A percentile compares a stretch with the other conserved stretches of the same genome.
phyloP scores from a whole-genome alignment of 164 flowering plant species.

The Sextonia rubra region DNA sequence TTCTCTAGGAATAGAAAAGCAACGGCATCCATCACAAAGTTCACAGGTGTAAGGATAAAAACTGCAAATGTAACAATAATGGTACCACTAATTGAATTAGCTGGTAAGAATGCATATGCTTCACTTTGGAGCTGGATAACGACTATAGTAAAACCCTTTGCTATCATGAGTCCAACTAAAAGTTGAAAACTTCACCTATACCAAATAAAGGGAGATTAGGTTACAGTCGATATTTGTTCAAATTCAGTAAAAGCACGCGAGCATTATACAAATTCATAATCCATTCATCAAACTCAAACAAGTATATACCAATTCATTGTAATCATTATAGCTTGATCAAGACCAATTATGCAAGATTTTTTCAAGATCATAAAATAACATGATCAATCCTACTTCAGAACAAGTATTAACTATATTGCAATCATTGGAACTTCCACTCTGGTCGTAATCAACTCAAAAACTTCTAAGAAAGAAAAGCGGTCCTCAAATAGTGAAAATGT shows the following conservation, averaged over 20 bases:
- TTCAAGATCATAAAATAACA: not conserved
- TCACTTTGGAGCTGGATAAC: slow-evolving; percentile 84
- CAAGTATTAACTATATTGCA: not conserved
- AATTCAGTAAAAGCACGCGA: not conserved
- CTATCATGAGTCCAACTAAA: slow-evolving; percentile 88
- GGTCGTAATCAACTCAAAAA: not conserved
- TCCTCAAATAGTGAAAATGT: not conserved
- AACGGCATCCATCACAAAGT: slow-evolving; percentile 5
- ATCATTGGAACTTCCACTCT: not conserved
- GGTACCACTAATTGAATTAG: not conserved
- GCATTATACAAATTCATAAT: not conserved
- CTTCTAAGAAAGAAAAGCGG: not conserved
- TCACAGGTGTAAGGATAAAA: not conserved
- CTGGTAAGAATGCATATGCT: not conserved
- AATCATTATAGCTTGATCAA: not conserved
- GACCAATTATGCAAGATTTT: not conserved
- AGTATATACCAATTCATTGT: too few species aligned
- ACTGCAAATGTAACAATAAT: not conserved
- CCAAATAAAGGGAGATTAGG: slow-evolving; percentile 1
- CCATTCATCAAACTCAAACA: not conserved
- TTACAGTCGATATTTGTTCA: not conserved
- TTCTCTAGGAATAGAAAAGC: slow-evolving; percentile 34
- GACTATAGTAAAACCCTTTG: slow-evolving; percentile 94
- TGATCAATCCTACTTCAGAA: not conserved
- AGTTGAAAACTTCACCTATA: slow-evolving; percentile 82